Conservation (phyloP, 306 rosid species). For the Vigna radiata region DNA sequence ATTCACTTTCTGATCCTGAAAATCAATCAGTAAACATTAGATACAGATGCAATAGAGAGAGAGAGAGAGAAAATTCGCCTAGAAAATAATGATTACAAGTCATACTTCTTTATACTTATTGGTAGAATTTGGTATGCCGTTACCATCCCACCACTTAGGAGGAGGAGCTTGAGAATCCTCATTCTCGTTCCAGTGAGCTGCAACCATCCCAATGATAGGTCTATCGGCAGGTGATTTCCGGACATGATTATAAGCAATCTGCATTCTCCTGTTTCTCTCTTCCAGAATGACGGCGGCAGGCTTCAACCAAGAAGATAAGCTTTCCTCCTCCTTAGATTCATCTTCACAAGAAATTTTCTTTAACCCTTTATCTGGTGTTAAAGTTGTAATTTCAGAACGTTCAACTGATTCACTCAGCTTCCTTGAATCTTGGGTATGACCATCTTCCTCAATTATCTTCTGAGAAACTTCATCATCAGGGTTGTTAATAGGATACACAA, state of each 20-base stretch:
- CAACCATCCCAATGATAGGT: conserved; percentile 91
- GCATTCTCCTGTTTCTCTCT: conserved; percentile 51
- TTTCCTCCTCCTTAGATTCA: conserved; percentile 62
- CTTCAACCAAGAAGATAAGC: conserved; percentile 81
- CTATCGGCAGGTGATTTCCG: conserved; percentile 72
- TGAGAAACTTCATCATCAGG: conserved; percentile 50
- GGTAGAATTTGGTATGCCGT: conserved; percentile 95
- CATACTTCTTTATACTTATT: conserved; percentile 91
- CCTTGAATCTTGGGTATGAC: conserved; percentile 49
- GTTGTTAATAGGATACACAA: conserved; percentile 58
- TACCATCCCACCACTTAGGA: conserved; percentile 91
- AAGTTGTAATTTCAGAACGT: conserved; percentile 49
- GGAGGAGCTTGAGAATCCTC: conserved; percentile 62
- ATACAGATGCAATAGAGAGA: conserved; percentile 28
- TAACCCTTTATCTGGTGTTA: conserved; percentile 46
- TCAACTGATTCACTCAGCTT: conserved; percentile 55
- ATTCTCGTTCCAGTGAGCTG: conserved; percentile 85
- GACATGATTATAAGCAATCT: conserved; percentile 39
- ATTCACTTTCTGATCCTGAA: conserved; percentile 90
- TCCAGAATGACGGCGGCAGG: conserved; percentile 59
- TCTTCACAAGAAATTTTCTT: conserved; percentile 52
- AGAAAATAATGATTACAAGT: conserved; percentile 9
- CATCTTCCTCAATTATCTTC: conserved; percentile 56
- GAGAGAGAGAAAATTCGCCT: not conserved
- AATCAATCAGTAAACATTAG: conserved; percentile 34